These are phyloP conservation scores for Solanum pennellii DNA, from an alignment of 257 asterid species.

Conservation along the genomic window DNA sequence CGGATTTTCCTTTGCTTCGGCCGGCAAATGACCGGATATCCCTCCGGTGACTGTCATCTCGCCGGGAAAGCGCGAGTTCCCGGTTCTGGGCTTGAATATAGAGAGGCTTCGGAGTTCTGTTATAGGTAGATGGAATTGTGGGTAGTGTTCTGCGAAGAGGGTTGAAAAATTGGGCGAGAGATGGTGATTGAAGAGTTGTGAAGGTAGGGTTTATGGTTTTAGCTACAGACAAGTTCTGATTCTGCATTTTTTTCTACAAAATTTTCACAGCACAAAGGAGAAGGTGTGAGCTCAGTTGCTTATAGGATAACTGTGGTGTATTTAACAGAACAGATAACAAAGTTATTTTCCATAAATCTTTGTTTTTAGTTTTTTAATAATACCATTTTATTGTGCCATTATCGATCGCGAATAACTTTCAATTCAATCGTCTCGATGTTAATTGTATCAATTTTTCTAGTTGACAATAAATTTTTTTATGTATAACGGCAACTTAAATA, in stretches of 20 bases:
- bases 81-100: constrained; percentile 9
- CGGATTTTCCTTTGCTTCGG: constrained; percentile 62
- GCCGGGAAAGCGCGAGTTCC: background rate
- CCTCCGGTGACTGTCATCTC: constrained; percentile 23
- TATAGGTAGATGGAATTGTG: background rate
- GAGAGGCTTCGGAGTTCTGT: constrained; percentile 10
- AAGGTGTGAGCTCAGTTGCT: background rate
- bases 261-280: background rate
- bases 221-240: constrained; percentile 28
- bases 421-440: too few relatives aligned
- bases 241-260: constrained; percentile 23
- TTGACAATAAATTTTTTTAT: too few relatives aligned
- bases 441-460: too few relatives aligned
- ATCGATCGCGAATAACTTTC: too few relatives aligned
- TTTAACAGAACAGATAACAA: background rate
- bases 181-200: background rate
- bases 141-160: constrained; percentile 25
- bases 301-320: background rate
- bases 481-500: too few relatives aligned
- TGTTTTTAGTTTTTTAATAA: too few relatives aligned
- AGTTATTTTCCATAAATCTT: too few relatives aligned
- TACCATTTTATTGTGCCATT: too few relatives aligned
- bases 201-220: constrained; percentile 51
- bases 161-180: constrained; percentile 19
- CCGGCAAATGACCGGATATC: constrained; percentile 69